Percentiles rank a stretch among this genome's conserved stretches.
Conservation (phyloP, 129 eudicot species). For the Heracleum sosnowskyi region DNA sequence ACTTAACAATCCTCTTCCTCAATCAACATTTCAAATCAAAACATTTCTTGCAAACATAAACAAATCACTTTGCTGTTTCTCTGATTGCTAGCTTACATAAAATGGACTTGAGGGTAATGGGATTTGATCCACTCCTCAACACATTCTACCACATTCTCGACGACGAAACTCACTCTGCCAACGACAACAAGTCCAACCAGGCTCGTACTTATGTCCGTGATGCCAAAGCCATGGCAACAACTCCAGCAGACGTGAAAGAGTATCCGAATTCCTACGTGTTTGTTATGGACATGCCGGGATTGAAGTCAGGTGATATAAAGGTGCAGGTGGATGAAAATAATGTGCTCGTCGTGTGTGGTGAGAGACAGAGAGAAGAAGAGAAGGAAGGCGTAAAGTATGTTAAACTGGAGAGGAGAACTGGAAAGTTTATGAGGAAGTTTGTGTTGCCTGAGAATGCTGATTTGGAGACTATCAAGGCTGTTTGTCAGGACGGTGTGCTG, state of each 20-base stretch:
- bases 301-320: conserved; percentile 36
- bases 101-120: neutral
- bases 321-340: conserved; percentile 38
- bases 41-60: no score
- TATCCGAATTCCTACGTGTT: conserved; percentile 19
- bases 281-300: conserved; percentile 39
- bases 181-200: no score
- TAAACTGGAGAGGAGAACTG: conserved; percentile 9
- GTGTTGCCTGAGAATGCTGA: no score
- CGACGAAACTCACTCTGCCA: neutral
- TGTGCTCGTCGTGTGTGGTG: conserved; percentile 32
- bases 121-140: neutral
- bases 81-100: no score
- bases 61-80: no score
- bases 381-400: neutral
- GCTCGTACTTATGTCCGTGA: neutral
- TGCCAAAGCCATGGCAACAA: neutral
- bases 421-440: no score
- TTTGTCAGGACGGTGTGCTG: no score
- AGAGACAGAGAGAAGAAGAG: conserved; percentile 36
- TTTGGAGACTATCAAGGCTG: no score
- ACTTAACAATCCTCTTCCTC: no score
- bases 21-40: no score
- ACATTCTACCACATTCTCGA: neutral
- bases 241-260: neutral